phyloP scores from a whole-genome alignment of 75 land plant species.

The Cunninghamia lanceolata region DNA sequence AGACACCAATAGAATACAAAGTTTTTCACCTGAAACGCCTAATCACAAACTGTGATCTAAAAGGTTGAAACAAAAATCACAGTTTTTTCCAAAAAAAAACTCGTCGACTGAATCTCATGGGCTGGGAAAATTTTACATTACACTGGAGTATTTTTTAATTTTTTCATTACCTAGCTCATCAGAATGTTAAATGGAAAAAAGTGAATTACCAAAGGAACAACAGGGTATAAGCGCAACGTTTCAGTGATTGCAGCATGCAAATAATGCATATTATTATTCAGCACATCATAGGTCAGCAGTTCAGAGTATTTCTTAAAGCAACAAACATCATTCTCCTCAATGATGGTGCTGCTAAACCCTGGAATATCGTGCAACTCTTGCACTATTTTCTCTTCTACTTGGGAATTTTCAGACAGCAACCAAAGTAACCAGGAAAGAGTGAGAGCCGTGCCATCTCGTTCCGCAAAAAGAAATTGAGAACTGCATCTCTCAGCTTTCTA shows the following conservation, averaged over 20 bases:
- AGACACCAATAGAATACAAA: too few species aligned
- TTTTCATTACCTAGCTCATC: not conserved
- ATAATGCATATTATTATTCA: constrained; percentile 49
- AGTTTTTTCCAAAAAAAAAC: too few species aligned
- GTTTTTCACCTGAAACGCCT: too few species aligned
- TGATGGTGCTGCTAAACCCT: not conserved
- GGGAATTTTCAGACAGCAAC: constrained; percentile 28
- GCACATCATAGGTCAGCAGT: constrained; percentile 47
- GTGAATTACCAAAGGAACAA: constrained; percentile 71
- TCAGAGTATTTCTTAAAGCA: constrained; percentile 28
- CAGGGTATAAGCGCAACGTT: constrained; percentile 78
- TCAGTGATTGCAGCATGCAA: constrained; percentile 76
- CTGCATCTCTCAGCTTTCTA: constrained; percentile 16
- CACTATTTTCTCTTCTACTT: constrained; percentile 25
- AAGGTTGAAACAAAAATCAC: too few species aligned
- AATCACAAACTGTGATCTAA: too few species aligned
- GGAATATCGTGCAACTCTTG: constrained; percentile 18
- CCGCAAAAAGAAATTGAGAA: constrained; percentile 18
- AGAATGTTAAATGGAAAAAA: not conserved
- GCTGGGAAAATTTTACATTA: not conserved
- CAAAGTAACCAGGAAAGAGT: constrained; percentile 25
- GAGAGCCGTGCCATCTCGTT: constrained; percentile 22
- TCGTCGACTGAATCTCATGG: too few species aligned
- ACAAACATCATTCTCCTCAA: not conserved
- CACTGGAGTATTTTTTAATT: not conserved